phyloP scores from a whole-genome alignment of 495 filamentous ascomycete species.

The Penicillium silybi region DNA sequence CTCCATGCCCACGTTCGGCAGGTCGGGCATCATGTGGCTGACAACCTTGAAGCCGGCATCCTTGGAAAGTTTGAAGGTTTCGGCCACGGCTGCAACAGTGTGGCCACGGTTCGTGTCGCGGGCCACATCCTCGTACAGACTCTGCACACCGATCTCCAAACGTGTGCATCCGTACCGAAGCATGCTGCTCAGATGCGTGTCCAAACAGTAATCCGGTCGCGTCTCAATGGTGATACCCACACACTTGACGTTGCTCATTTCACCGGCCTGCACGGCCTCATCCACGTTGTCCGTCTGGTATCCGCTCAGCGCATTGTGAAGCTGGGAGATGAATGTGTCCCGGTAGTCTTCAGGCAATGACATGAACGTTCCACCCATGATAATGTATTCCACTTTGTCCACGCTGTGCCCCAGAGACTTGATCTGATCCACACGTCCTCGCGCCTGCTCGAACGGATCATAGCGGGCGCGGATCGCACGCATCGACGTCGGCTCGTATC shows the following conservation, averaged over 20 bases:
- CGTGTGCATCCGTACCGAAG: slow-evolving; percentile 94
- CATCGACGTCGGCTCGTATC: slow-evolving; percentile 98
- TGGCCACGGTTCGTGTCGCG: slow-evolving; percentile 96
- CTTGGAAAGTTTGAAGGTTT: slow-evolving; percentile 93
- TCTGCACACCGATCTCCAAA: slow-evolving; percentile 92
- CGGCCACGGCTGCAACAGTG: slow-evolving; percentile 88
- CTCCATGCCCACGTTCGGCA: slow-evolving; percentile 98
- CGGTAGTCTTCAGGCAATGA: slow-evolving; percentile 84
- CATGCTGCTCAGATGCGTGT: slow-evolving; percentile 89
- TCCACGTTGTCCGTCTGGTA: slow-evolving; percentile 90
- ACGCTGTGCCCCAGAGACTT: slow-evolving; percentile 92
- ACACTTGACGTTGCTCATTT: slow-evolving; percentile 94
- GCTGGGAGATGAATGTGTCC: slow-evolving; percentile 86
- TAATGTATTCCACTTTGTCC: slow-evolving; percentile 99
- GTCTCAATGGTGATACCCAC: slow-evolving; percentile 99
- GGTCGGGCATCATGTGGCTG: slow-evolving; percentile 98
- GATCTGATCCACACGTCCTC: slow-evolving; percentile 94
- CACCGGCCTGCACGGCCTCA: slow-evolving; percentile 85
- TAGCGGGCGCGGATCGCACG: slow-evolving; percentile 95
- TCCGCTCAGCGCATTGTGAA: slow-evolving; percentile 93
- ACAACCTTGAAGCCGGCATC: slow-evolving; percentile 99
- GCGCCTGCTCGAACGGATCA: slow-evolving; percentile 95
- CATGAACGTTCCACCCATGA: slow-evolving; percentile 99
- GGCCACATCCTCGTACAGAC: slow-evolving; percentile 96
- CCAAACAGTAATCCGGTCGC: slow-evolving; percentile 91